phyloP scores from a whole-genome alignment of 306 rosid genomes.

The Malus asiatica region DNA sequence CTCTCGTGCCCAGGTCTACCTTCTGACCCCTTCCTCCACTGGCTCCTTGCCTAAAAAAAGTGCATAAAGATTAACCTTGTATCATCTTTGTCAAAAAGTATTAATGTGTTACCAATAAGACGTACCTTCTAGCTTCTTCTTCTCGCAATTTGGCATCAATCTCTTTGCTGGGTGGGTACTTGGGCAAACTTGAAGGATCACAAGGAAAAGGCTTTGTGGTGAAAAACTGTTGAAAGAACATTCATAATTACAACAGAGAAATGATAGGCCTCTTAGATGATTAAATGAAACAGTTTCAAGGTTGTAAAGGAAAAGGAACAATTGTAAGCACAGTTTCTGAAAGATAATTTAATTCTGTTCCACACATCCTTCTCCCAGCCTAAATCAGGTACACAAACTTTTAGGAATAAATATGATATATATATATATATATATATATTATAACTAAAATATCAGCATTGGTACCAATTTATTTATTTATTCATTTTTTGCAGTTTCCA shows the following conservation, averaged over 20 bases:
- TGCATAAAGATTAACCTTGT: background rate
- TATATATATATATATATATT: no score
- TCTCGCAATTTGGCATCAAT: conserved; percentile 70
- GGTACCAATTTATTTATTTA: background rate
- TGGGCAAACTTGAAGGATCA: conserved; percentile 80
- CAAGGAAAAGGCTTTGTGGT: conserved; percentile 69
- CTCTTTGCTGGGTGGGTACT: conserved; percentile 92
- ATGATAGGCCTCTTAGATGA: background rate
- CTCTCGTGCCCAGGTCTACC: conserved; percentile 39
- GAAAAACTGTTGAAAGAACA: conserved; percentile 55
- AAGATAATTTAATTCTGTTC: background rate
- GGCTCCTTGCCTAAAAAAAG: conserved; percentile 45
- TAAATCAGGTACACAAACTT: no score
- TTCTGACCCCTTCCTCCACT: conserved; percentile 39
- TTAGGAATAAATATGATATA: no score
- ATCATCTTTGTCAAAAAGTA: background rate
- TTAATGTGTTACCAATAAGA: background rate
- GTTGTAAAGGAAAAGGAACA: background rate
- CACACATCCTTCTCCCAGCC: background rate
- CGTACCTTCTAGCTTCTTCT: conserved; percentile 69
- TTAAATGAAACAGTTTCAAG: background rate
- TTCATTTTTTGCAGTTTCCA: background rate
- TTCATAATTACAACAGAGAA: background rate
- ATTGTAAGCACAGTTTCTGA: background rate
- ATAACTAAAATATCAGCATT: background rate